Base-by-base conservation (phyloP, 306 rosid genomes). In the Delonix regia region DNA sequence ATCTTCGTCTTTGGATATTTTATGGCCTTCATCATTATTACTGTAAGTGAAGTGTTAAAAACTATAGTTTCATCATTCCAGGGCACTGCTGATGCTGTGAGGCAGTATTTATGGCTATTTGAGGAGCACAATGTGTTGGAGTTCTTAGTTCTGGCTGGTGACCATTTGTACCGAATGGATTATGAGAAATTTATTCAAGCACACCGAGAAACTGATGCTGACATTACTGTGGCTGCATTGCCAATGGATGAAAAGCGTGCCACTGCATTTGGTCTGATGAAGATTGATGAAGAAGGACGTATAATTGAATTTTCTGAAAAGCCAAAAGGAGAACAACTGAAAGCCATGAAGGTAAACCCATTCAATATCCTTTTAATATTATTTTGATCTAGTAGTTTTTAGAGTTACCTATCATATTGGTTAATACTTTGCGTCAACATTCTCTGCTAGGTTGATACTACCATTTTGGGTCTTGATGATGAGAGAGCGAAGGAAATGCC, bases 21-120 rank as follows among this genome's bases (percentile, higher is more conserved):
- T 45, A 15, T 64, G 66, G 59, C 56, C 34, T 76, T 56, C 36
- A 5, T 21, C 39, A 10, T 52, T 25, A 66, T 41, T 66, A 12
- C 15, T 67, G 68, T 59, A 30, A 48, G 59, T 60, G 69, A 59
- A 78, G 9, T 49, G 51, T 75, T 27, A 66, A 63, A 41, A 70
- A 14, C 9, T 21, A 12, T 48, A 45, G 42, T 72, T 27, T 71
- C 60, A 14, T 53, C 6, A 5, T 74, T 80, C 38, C 86, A 96
- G 99, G 98, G 99, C 33, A 96, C 98, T 21, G 99, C 99, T 3
- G 98, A 96, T 87, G 98, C 97, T 45, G 98, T 96, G 85, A 91
- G 98, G 85, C 98, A 95, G 78, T 93, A 96, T 64, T 74, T 96
- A 73, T 95, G 99, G 98, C 87, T 96, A 44, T 96, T 96, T 85